Conservation (phyloP, 176 grass and related monocot genomes). For the Themeda triandra region DNA sequence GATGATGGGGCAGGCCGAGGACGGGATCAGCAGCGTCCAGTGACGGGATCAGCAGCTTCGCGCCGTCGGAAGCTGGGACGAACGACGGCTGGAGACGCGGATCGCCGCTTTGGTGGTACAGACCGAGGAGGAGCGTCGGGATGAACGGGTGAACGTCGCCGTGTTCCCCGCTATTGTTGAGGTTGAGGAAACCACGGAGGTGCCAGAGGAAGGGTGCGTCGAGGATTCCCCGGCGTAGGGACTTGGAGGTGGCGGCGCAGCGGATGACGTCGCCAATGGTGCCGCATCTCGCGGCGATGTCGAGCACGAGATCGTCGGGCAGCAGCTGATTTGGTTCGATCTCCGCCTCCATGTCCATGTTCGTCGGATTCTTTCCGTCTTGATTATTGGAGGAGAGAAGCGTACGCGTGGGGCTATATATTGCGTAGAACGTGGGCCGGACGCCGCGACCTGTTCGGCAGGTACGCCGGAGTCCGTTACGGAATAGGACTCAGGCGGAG, state of each 20-base stretch:
- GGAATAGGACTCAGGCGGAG: not conserved
- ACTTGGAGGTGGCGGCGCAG: not conserved
- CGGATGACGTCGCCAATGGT: not conserved
- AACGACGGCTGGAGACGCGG: not conserved
- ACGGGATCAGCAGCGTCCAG: not conserved
- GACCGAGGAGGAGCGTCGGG: not conserved
- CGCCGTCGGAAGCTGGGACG: not conserved
- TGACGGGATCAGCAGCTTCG: not conserved
- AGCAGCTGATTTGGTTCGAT: not conserved
- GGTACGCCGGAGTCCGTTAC: not conserved
- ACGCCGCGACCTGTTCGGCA: not conserved
- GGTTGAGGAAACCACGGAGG: not conserved
- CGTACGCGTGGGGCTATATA: not conserved
- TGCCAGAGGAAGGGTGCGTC: not conserved
- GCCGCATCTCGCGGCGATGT: not conserved
- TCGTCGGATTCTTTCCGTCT: not conserved
- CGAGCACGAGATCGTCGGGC: constrained; percentile 20
- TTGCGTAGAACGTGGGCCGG: not conserved
- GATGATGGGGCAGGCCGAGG: too few species aligned
- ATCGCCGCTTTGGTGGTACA: not conserved
- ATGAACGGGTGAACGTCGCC: not conserved
- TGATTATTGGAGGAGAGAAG: not conserved
- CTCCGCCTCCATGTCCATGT: not conserved
- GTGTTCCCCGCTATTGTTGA: not conserved
- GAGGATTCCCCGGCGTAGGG: constrained; percentile 2